Percentiles rank a stretch among this genome's conserved stretches.
These are phyloP conservation scores for Sphenostylis stenocarpa DNA, from an alignment of 306 rosid genomes.

Conservation along the genomic window DNA sequence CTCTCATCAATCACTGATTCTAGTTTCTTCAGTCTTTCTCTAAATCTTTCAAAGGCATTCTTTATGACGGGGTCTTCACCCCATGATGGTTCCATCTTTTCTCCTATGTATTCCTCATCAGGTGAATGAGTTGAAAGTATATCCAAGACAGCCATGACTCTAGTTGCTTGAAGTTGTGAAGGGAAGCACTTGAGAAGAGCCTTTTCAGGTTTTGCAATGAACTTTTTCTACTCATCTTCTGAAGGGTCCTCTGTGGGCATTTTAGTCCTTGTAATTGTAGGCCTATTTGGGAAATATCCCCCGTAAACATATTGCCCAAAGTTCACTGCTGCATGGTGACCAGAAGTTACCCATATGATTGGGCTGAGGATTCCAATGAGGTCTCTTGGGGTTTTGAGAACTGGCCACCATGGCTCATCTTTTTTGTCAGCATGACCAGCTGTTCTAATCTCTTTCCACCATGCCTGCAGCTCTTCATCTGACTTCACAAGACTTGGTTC, in stretches of 20 bases:
- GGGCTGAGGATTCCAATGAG: constrained; percentile 52
- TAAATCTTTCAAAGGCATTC: constrained; percentile 62
- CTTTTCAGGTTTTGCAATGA: constrained; percentile 52
- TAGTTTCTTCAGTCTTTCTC: constrained; percentile 45
- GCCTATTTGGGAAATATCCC: constrained; percentile 75
- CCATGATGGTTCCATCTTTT: constrained; percentile 64
- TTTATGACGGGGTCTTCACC: constrained; percentile 53
- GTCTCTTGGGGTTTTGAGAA: constrained; percentile 52
- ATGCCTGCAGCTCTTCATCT: constrained; percentile 76
- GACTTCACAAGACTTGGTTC: constrained; percentile 36
- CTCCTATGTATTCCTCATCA: constrained; percentile 81
- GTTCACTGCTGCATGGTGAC: constrained; percentile 82
- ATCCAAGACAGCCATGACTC: constrained; percentile 62
- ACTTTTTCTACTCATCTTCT: constrained; percentile 41
- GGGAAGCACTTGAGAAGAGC: constrained; percentile 62
- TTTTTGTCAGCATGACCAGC: constrained; percentile 73
- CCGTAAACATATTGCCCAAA: constrained; percentile 68
- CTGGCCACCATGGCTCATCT: constrained; percentile 88
- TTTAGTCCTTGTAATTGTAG: constrained; percentile 63
- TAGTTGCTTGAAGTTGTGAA: constrained; percentile 68
- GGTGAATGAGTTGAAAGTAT: constrained; percentile 75
- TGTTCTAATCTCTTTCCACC: constrained; percentile 79
- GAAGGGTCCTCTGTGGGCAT: constrained; percentile 64
- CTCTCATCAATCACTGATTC: constrained; percentile 61
- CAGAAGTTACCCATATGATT: constrained; percentile 71